Evolutionary conservation across 2,329 filamentous ascomycete genomes (phyloP), one percentile per base, ranked within the genome.

Genomic region (Tothia fuscella): DNA sequence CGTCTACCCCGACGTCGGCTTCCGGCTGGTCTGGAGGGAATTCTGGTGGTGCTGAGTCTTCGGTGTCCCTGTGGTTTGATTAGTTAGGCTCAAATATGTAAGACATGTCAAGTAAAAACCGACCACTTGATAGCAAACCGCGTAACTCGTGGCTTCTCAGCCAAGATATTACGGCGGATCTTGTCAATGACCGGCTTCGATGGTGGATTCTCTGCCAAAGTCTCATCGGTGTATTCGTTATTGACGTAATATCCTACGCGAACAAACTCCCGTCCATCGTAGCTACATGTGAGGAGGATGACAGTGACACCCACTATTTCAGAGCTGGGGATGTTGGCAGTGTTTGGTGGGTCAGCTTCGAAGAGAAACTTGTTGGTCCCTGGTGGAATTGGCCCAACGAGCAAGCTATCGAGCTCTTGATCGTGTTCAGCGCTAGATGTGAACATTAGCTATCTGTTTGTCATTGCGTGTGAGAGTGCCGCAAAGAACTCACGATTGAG

Each of bases 241-340:
- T 96, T 98, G 56, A 98, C 91, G 53, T 98, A 98, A 74, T 98
- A 98, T 48, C 91, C 91, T 31, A 98, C 89, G 50, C 91, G 87
- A 29, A 98, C 87, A 55, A 98, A 98, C 63, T 98, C 91, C 56
- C 91, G 79, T 41, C 83, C 82, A 56, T 98, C 91, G 66, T 98
- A 98, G 61, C 86, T 83, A 66, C 91, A 96, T 44, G 87, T 94
- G 50, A 98, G 75, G 43, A 98, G 80, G 53, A 98, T 87, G 55
- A 98, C 91, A 3, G 91, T 98, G 38, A 98, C 93, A 46, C 91
- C 91, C 34, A 98, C 76, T 53, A 98, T 88, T 65, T 98, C 93
- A 52, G 85, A 87, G 52, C 88, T 82, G 43, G 91, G 91, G 55
- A 98, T 96, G 61, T 84, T 82, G 54, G 77, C 76, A 45, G 87